A percentile compares a stretch with the other conserved stretches of the same genome.
Conservation (phyloP, 768 basidiomycete genomes). For the Kwoniella botswanensis region DNA sequence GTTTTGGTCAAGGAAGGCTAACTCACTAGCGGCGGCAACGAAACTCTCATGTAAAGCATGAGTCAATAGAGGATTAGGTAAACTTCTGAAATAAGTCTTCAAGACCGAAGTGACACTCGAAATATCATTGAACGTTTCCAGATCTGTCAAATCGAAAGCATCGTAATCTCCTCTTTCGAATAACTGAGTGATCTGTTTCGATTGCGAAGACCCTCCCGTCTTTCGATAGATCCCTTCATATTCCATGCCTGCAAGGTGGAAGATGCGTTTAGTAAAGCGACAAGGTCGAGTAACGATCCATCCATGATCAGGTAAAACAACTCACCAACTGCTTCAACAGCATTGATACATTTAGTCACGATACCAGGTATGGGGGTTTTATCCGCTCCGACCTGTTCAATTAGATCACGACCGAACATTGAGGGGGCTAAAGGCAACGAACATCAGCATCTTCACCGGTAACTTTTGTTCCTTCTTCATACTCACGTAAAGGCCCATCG, state of each 20-base stretch:
- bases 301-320: constrained; percentile 17
- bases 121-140: constrained; percentile 93
- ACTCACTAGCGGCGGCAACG: constrained; percentile 71
- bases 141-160: constrained; percentile 84
- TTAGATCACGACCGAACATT: constrained; percentile 89
- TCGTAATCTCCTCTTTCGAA: constrained; percentile 92
- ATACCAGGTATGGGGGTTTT: constrained; percentile 71
- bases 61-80: constrained; percentile 89
- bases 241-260: constrained; percentile 70
- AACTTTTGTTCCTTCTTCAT: constrained; percentile 17
- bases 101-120: constrained; percentile 95
- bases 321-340: constrained; percentile 85
- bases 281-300: too few species aligned
- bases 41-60: constrained; percentile 90
- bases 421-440: constrained; percentile 67
- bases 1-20: background rate
- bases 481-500: constrained; percentile 56
- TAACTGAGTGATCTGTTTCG: constrained; percentile 88
- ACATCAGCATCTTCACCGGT: background rate
- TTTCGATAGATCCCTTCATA: constrained; percentile 99
- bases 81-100: constrained; percentile 92
- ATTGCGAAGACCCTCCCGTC: constrained; percentile 88
- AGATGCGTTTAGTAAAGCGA: too few species aligned
- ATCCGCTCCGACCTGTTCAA: constrained; percentile 71
- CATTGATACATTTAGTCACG: constrained; percentile 93